Conservation (phyloP, 352 stramenopile species). For the Phytophthora sojae region DNA sequence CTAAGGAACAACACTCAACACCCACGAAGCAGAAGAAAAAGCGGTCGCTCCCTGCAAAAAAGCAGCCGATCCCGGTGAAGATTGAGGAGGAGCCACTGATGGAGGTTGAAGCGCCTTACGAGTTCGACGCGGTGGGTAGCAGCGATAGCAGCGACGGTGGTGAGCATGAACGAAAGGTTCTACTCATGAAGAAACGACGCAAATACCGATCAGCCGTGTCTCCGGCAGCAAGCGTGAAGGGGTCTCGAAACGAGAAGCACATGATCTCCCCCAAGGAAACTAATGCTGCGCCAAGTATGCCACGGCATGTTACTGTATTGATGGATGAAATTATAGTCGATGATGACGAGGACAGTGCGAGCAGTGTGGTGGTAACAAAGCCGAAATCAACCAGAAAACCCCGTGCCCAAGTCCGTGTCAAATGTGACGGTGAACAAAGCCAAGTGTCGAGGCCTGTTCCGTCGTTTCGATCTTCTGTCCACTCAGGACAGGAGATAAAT, state of each 20-base stretch:
- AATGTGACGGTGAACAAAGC: no score
- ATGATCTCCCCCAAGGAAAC: not conserved
- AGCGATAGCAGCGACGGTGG: slow-evolving; percentile 10
- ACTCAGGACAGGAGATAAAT: no score
- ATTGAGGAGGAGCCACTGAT: slow-evolving; percentile 18
- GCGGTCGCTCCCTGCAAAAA: slow-evolving; percentile 4
- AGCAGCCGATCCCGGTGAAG: slow-evolving; percentile 6
- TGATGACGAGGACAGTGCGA: slow-evolving; percentile 23
- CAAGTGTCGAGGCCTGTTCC: no score
- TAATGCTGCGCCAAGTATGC: slow-evolving; percentile 15
- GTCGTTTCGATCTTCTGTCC: no score
- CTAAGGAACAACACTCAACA: not conserved
- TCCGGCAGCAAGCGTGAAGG: not conserved
- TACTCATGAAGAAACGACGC: slow-evolving; percentile 10
- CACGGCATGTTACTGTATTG: slow-evolving; percentile 24
- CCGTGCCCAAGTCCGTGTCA: no score
- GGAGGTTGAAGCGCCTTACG: slow-evolving; percentile 17
- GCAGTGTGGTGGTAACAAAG: not conserved
- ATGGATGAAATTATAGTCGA: slow-evolving; percentile 40
- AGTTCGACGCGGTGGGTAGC: slow-evolving; percentile 10
- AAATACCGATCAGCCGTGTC: slow-evolving; percentile 4
- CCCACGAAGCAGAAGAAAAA: slow-evolving; percentile 21
- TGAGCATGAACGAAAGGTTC: not conserved
- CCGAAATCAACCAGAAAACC: not conserved
- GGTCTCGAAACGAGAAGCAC: not conserved